phyloP scores from a whole-genome alignment of 73 alveolate species.

The Loxodes magnus region DNA sequence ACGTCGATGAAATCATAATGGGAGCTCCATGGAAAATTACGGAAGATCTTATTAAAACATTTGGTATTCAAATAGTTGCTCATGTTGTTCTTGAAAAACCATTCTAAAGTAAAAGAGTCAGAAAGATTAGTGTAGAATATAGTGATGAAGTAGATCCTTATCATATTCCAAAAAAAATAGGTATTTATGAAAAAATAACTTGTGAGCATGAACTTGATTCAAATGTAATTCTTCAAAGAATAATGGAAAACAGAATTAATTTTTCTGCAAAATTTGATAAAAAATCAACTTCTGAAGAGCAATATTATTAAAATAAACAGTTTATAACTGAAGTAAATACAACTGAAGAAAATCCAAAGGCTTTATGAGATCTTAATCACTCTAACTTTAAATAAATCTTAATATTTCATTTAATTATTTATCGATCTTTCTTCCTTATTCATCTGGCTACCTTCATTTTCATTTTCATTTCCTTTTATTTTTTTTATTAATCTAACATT shows the following conservation, averaged over 20 bases:
- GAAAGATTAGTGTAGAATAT: constrained; percentile 30
- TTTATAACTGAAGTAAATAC: background rate
- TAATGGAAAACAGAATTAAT: constrained; percentile 65
- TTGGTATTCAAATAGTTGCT: constrained; percentile 70
- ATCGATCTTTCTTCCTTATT: no score
- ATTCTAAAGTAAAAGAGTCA: no score
- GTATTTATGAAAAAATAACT: constrained; percentile 48
- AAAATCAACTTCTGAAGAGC: constrained; percentile 1
- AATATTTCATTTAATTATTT: no score
- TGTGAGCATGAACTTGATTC: constrained; percentile 46
- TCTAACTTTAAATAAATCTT: no score
- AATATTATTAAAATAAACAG: constrained; percentile 5
- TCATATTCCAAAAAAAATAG: constrained; percentile 63
- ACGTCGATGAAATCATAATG: constrained; percentile 92
- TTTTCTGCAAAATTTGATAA: constrained; percentile 7
- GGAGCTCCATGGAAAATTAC: constrained; percentile 94
- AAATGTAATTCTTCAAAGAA: constrained; percentile 71
- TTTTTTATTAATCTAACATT: no score
- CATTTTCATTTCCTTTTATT: no score
- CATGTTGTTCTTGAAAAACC: no score
- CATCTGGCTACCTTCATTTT: no score
- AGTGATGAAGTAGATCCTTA: constrained; percentile 48
- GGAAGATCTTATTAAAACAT: constrained; percentile 65
- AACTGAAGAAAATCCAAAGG: no score
- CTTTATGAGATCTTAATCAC: no score